Base-by-base conservation (phyloP, 345 rosid species). In the Linum tenue region DNA sequence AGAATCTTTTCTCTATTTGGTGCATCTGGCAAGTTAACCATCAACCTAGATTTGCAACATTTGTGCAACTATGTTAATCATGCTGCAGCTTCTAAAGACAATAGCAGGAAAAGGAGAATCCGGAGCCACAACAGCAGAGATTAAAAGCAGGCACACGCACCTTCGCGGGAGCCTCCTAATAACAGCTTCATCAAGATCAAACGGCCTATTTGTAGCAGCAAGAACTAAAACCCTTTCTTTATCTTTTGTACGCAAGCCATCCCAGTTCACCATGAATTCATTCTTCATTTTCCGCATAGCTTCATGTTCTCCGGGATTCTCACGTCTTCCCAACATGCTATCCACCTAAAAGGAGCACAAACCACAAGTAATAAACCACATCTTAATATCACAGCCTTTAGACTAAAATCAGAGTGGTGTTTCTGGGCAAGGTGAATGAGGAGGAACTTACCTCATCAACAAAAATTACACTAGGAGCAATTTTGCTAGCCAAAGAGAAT, bases 251-350 rank as follows among this genome's bases (percentile, higher is more conserved):
- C 96, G 87, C 35, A 94, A 78, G 63, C 99, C 99, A 63, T 94
- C 99, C 99, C 99, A 94, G 66, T 94, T 94, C 53, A 94, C 90
- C 97, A 94, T 94, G 64, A 95, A 95, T 69, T 95, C 99, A 59
- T 95, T 95, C 83, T 95, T 95, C 99, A 95, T 95, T 82, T 95
- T 95, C 38, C 99, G 91, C 96, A 95, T 95, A n/a, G 99, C 97
- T 78, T 95, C 99, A 56, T 95, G 97, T 75, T 95, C 99, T 63
- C 99, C 99, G 37, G 97, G 97, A 80, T 87, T 95, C 78, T 95
- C 99, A 57, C 97, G 89, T 73, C 99, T 89, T 68, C 97, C 97
- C 67, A 95, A 76, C 97, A 95, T 88, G 77, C 99, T 95, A 78
- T 94, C 99, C 71, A 94, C 99, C 99, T 94, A 77, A 71, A 64